A percentile compares a stretch with the other conserved stretches of the same genome.
Conservation (phyloP, 352 stramenopile genomes). For the Saprolegnia diclina region DNA sequence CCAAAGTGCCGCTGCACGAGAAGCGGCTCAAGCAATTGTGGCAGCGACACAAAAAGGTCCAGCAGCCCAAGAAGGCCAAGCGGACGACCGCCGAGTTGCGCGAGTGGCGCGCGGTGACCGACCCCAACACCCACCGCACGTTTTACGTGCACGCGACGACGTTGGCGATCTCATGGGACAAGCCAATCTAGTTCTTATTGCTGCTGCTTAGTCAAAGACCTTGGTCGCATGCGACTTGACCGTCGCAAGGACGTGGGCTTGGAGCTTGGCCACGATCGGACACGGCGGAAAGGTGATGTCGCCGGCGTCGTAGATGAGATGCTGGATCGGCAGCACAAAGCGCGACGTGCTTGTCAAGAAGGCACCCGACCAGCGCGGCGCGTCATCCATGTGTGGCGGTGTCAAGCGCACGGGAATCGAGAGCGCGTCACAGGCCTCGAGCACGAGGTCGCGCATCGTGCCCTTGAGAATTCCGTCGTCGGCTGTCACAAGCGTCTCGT, state of each 20-base stretch:
- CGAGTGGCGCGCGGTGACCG: slow-evolving; percentile 24
- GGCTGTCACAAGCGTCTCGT: slow-evolving; percentile 52
- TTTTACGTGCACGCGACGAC: slow-evolving; percentile 36
- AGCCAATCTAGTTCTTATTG: slow-evolving; percentile 13
- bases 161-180: slow-evolving; percentile 26
- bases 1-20: neutral
- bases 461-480: slow-evolving; percentile 70
- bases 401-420: slow-evolving; percentile 48
- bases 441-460: slow-evolving; percentile 63
- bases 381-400: slow-evolving; percentile 45
- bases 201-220: slow-evolving; percentile 40
- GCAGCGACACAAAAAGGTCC: neutral
- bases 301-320: slow-evolving; percentile 30
- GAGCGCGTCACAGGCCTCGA: slow-evolving; percentile 54
- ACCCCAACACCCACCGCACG: slow-evolving; percentile 25
- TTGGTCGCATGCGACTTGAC: slow-evolving; percentile 49
- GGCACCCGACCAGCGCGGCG: slow-evolving; percentile 62
- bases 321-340: slow-evolving; percentile 44
- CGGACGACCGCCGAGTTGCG: slow-evolving; percentile 17
- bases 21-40: slow-evolving; percentile 11
- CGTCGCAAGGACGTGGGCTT: slow-evolving; percentile 37
- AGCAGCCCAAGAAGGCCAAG: neutral
- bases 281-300: slow-evolving; percentile 35
- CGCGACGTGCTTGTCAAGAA: slow-evolving; percentile 83
- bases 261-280: slow-evolving; percentile 44